phyloP scores from a whole-genome alignment of 2,329 filamentous ascomycete species.

The Hypoxylon sp. region DNA sequence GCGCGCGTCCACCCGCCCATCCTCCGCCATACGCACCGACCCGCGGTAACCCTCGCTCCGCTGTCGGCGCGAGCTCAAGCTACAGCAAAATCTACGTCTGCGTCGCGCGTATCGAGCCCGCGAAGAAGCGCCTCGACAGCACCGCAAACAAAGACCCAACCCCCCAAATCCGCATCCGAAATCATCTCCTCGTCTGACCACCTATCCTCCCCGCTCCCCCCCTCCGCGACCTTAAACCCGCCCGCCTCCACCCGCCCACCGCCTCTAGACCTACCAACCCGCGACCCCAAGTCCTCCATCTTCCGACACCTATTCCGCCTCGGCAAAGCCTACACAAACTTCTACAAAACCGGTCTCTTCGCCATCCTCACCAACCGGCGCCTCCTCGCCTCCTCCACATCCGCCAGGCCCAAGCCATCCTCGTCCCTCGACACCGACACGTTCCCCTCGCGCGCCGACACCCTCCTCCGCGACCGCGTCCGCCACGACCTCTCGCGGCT shows the following conservation, averaged over 20 bases:
- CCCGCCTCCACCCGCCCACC: conserved; percentile 79
- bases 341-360: conserved; percentile 89
- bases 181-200: conserved; percentile 1
- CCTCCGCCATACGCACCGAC: conserved; percentile 9
- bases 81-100: not conserved
- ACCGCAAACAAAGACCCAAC: conserved; percentile 12
- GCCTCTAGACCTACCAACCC: conserved; percentile 71
- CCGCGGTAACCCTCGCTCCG: not conserved
- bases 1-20: conserved; percentile 39
- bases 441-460: conserved; percentile 72
- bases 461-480: conserved; percentile 76
- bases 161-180: conserved; percentile 14
- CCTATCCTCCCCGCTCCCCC: conserved; percentile 25
- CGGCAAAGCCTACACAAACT: conserved; percentile 81
- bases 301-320: conserved; percentile 68
- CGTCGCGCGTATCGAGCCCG: not conserved
- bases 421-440: conserved; percentile 57
- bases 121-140: conserved; percentile 16
- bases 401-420: conserved; percentile 55
- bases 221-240: conserved; percentile 70
- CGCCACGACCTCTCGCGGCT: conserved; percentile 80
- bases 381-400: conserved; percentile 58
- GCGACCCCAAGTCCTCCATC: conserved; percentile 58
- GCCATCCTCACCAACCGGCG: conserved; percentile 77
- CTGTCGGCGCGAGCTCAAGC: conserved; percentile 6